phyloP scores from a whole-genome alignment of 1,284 basidiomycete genomes.

The Trichosporon ovoides region DNA sequence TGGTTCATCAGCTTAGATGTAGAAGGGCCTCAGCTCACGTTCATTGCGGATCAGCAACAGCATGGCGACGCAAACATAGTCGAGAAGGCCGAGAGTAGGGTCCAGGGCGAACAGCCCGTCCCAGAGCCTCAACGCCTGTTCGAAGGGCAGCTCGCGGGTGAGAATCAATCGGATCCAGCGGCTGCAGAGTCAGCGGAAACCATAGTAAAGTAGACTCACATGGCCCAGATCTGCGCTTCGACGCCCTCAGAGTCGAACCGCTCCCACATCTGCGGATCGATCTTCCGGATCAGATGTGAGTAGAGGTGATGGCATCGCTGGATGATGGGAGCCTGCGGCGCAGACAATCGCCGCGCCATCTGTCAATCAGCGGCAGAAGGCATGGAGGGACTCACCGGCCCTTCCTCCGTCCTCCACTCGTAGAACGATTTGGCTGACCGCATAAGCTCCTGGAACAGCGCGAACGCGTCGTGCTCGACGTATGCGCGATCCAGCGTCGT shows the following conservation, averaged over 20 bases:
- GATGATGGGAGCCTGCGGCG: constrained; percentile 64
- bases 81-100: constrained; percentile 61
- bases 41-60: constrained; percentile 82
- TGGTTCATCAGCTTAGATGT: constrained; percentile 37
- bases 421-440: constrained; percentile 71
- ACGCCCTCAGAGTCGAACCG: constrained; percentile 70
- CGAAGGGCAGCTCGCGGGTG: constrained; percentile 71
- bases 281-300: constrained; percentile 61
- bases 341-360: constrained; percentile 6
- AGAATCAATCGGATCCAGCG: constrained; percentile 87
- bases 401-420: constrained; percentile 66
- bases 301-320: constrained; percentile 73
- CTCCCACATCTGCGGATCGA: constrained; percentile 75
- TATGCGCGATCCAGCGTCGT: constrained; percentile 39
- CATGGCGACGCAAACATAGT: constrained; percentile 86
- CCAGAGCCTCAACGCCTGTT: constrained; percentile 75
- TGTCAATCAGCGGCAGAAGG: neutral
- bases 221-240: constrained; percentile 90
- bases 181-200: constrained; percentile 48
- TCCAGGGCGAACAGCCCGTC: constrained; percentile 85
- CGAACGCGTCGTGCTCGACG: constrained; percentile 65
- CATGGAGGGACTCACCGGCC: constrained; percentile 26
- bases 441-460: constrained; percentile 74
- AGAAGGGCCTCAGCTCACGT: constrained; percentile 52
- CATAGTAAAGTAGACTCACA: constrained; percentile 55